These are phyloP conservation scores for Abrus precatorius DNA, from an alignment of 306 rosid genomes.

Conservation along the genomic window DNA sequence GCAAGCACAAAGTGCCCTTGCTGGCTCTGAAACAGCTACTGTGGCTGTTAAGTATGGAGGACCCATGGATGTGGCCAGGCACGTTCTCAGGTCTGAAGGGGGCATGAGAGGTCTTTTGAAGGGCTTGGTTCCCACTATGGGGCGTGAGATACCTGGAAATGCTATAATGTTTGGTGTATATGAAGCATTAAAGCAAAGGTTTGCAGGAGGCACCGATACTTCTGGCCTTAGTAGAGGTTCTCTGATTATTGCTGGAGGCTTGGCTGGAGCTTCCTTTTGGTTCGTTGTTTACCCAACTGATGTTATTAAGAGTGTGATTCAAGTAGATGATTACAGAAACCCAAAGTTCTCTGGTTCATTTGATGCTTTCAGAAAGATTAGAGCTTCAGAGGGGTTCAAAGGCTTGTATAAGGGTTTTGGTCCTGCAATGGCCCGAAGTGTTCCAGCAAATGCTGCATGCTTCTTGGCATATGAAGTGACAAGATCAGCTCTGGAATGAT, in stretches of 20 bases:
- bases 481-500: conserved; percentile 80
- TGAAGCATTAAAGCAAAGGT: conserved; percentile 74
- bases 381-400: conserved; percentile 71
- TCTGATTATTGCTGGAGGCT: conserved; percentile 84
- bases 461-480: conserved; percentile 96
- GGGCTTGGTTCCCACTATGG: conserved; percentile 92
- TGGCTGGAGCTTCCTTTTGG: conserved; percentile 95
- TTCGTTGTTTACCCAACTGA: conserved; percentile 82
- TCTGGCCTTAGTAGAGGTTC: conserved; percentile 86
- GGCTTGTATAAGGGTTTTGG: conserved; percentile 89
- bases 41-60: conserved; percentile 87
- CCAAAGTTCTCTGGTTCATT: conserved; percentile 75
- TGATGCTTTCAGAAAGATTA: conserved; percentile 75
- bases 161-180: conserved; percentile 93
- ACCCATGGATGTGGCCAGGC: conserved; percentile 92
- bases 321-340: conserved; percentile 86
- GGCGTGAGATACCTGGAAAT: conserved; percentile 93
- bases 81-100: conserved; percentile 84
- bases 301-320: conserved; percentile 91
- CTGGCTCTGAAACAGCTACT: conserved; percentile 60
- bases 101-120: conserved; percentile 87
- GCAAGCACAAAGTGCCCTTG: conserved; percentile 96
- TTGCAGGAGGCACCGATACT: conserved; percentile 91
- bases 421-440: conserved; percentile 84
- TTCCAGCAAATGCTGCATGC: conserved; percentile 92